Percentiles rank a stretch among this genome's conserved stretches.
These are phyloP conservation scores for Boechera retrofracta DNA, from an alignment of 345 rosid species.

Conservation along the genomic window DNA sequence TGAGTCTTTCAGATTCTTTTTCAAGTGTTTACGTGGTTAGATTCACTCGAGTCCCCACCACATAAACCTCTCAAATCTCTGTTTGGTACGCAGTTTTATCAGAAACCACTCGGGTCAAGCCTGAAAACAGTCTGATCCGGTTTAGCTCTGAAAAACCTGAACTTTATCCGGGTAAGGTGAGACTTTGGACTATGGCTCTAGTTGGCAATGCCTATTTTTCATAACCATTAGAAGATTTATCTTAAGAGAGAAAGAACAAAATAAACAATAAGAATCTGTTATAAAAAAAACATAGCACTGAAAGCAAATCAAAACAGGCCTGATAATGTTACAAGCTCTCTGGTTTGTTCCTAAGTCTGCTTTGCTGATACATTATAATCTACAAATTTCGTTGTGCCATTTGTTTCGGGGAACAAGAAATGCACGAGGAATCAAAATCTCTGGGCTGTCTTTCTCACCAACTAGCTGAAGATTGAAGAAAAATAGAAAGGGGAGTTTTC, in stretches of 20 bases:
- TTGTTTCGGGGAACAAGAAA: constrained; percentile 6
- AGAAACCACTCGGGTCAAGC: not conserved
- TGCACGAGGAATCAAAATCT: constrained; percentile 22
- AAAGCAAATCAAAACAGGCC: constrained; percentile 32
- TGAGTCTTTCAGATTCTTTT: constrained; percentile 30
- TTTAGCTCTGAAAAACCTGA: not conserved
- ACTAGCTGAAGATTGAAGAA: constrained; percentile 13
- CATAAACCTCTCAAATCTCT: constrained; percentile 18
- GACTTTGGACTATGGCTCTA: constrained; percentile 9
- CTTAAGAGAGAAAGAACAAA: not conserved
- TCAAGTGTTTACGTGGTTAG: constrained; percentile 22
- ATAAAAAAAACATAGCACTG: constrained; percentile 9
- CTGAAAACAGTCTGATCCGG: not conserved
- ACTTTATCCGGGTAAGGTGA: not conserved
- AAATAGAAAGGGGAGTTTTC: not conserved
- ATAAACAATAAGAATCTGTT: not conserved
- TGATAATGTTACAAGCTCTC: constrained; percentile 30
- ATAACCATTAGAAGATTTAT: constrained; percentile 1
- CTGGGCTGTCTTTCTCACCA: constrained; percentile 21
- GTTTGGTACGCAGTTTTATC: constrained; percentile 8
- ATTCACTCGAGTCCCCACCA: constrained; percentile 33
- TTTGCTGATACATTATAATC: constrained; percentile 14
- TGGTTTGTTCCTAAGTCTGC: constrained; percentile 23
- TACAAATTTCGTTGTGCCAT: constrained; percentile 29
- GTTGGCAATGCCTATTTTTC: not conserved